phyloP scores from a whole-genome alignment of 805 yeast species.

The Nakazawaea peltata region DNA sequence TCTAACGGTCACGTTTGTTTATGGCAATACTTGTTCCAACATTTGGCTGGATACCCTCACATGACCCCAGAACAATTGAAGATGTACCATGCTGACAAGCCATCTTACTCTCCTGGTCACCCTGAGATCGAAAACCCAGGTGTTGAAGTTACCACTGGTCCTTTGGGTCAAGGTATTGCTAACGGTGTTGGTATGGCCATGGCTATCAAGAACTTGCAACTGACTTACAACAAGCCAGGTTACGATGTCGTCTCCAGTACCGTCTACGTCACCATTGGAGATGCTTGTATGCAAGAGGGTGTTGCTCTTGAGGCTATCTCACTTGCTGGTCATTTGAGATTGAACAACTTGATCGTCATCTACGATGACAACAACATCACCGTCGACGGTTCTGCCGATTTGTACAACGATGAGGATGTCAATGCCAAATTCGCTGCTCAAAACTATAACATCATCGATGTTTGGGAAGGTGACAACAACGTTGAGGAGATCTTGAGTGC shows the following conservation, averaged over 20 bases:
- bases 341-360: constrained; percentile 26
- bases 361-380: constrained; percentile 30
- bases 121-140: constrained; percentile 31
- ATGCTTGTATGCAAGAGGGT: constrained; percentile 34
- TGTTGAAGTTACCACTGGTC: constrained; percentile 31
- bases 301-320: constrained; percentile 30
- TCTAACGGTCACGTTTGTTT: constrained; percentile 31
- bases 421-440: constrained; percentile 24
- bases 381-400: constrained; percentile 28
- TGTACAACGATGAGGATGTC: constrained; percentile 25
- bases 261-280: constrained; percentile 28
- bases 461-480: constrained; percentile 23
- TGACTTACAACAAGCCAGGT: constrained; percentile 25
- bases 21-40: constrained; percentile 22
- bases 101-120: constrained; percentile 28
- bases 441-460: constrained; percentile 28
- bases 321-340: constrained; percentile 28
- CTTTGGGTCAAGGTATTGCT: constrained; percentile 34
- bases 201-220: constrained; percentile 26
- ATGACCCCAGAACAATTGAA: constrained; percentile 27
- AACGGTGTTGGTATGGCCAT: constrained; percentile 32
- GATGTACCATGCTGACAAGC: constrained; percentile 22
- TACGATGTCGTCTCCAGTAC: constrained; percentile 21
- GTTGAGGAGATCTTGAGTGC: constrained; percentile 25
- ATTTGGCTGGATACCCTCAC: constrained; percentile 24